Evolutionary conservation across 768 basidiomycete species (phyloP).

Genomic region (Trametopsis cervina): DNA sequence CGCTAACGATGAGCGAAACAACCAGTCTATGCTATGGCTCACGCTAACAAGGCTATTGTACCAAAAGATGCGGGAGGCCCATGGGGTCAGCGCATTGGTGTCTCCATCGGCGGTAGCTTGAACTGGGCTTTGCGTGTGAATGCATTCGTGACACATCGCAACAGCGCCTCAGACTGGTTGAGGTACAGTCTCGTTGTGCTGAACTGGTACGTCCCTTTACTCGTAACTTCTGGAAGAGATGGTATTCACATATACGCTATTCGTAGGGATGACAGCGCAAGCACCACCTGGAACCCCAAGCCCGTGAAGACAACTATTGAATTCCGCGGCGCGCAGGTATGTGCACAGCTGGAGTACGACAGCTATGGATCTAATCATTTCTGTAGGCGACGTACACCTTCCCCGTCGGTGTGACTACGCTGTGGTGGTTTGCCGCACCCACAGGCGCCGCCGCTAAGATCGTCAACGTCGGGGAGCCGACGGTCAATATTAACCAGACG

Average conservation of each 20-base stretch:
- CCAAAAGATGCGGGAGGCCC: conserved; percentile 65
- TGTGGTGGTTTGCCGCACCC: conserved; percentile 40
- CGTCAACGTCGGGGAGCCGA: not conserved
- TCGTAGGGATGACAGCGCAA: conserved; percentile 39
- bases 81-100: conserved; percentile 61
- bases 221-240: not conserved
- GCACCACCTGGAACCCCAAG: conserved; percentile 46
- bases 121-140: conserved; percentile 56
- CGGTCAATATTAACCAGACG: not conserved
- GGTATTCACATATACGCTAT: not conserved
- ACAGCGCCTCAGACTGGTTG: conserved; percentile 45
- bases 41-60: conserved; percentile 65
- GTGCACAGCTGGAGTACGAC: conserved; percentile 4
- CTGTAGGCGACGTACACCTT: conserved; percentile 62
- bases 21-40: conserved; percentile 65
- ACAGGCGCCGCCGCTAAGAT: not conserved
- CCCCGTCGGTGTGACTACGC: conserved; percentile 63
- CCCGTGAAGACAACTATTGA: conserved; percentile 53
- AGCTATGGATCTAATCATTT: not conserved
- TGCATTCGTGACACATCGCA: conserved; percentile 57
- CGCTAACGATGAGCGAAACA: no score
- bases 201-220: conserved; percentile 37
- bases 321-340: conserved; percentile 55
- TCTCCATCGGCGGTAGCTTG: conserved; percentile 49
- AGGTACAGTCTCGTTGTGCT: conserved; percentile 69